Evolutionary conservation across 1,139 yeast species (phyloP), one percentile per base, ranked within the genome.

Genomic region (Yamadazyma diddensiae): DNA sequence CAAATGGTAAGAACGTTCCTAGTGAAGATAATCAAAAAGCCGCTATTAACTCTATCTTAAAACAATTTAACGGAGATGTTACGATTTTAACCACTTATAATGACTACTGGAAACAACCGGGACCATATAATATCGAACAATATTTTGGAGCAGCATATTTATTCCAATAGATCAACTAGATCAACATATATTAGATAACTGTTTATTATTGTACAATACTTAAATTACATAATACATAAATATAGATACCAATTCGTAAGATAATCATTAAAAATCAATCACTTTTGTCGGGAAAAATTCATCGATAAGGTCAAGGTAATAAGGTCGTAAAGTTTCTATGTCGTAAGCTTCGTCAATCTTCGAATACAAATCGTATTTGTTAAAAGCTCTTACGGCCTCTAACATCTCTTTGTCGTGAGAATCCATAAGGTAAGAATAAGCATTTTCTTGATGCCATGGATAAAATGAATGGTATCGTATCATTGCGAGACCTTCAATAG

Each of bases 91-190:
- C 94, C 13, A 78, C 88, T 11, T 86, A 60, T 58, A 69, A 88
- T 52, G 97, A 88, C 55, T 69, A 59, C 59, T 88, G 97, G 97
- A 88, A 88, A 57, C 50, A 56, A n/a, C 90, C 95, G 18, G 97
- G 97, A 37, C 71, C 74, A 3, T 80, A 84, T 56, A 82, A 81
- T 43, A 79, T 88, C 50, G 97, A 88, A 61, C 95, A 86, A 62
- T 77, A 77, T 37, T 88, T 88, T 49, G 97, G 97, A 48, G 67
- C 78, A 39, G 66, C 79, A 32, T 59, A 69, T 24, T 59, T 79
- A 34, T 65, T 65, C 40, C 21, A 35, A 13, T 57, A 47, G 36
- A 19, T 29, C 5, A 12, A 12, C 28, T 12, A 14, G 11, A 18
- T 18, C 20, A 5, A 18, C 21, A 8, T 21, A 8, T 8, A 23